These are phyloP conservation scores for Exserohilum rostratum DNA, from an alignment of 2,329 filamentous ascomycete species.

Conservation along the genomic window DNA sequence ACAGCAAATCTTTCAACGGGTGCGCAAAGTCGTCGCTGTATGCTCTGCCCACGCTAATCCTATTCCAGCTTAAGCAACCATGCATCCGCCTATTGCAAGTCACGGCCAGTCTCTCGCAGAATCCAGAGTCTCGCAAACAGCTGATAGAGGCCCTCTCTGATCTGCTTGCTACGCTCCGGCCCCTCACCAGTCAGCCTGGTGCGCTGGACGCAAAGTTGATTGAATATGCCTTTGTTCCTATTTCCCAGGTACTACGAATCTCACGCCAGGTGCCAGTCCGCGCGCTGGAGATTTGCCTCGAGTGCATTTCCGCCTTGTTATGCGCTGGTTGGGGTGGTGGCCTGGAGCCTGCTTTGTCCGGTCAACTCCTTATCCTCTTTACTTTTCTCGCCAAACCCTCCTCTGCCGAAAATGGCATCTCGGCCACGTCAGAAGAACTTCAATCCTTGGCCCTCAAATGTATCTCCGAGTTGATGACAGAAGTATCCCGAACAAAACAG, in stretches of 20 bases:
- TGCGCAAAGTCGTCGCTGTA: conserved; percentile 16
- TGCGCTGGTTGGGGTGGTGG: conserved; percentile 77
- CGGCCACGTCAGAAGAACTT: conserved; percentile 72
- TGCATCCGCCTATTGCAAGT: conserved; percentile 65
- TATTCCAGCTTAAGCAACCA: conserved; percentile 59
- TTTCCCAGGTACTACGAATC: conserved; percentile 83
- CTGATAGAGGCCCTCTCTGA: conserved; percentile 57
- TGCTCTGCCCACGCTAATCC: conserved; percentile 5
- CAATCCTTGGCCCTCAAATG: conserved; percentile 73
- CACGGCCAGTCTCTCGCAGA: conserved; percentile 57
- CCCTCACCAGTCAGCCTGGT: conserved; percentile 41
- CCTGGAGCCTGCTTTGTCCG: conserved; percentile 73
- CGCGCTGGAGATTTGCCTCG: conserved; percentile 76
- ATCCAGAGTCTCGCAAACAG: conserved; percentile 52
- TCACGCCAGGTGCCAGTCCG: conserved; percentile 73
- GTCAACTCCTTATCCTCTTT: conserved; percentile 84
- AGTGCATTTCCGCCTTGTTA: conserved; percentile 76
- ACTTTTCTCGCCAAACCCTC: conserved; percentile 80
- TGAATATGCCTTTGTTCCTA: conserved; percentile 93
- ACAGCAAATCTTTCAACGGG: conserved; percentile 49
- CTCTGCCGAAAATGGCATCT: conserved; percentile 57
- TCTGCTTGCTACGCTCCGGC: conserved; percentile 52
- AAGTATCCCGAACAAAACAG: conserved; percentile 58
- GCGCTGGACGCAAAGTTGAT: conserved; percentile 79
- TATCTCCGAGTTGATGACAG: conserved; percentile 68